Conservation (phyloP, 176 grass and related monocot genomes). For the Chrysopogon serrulatus region DNA sequence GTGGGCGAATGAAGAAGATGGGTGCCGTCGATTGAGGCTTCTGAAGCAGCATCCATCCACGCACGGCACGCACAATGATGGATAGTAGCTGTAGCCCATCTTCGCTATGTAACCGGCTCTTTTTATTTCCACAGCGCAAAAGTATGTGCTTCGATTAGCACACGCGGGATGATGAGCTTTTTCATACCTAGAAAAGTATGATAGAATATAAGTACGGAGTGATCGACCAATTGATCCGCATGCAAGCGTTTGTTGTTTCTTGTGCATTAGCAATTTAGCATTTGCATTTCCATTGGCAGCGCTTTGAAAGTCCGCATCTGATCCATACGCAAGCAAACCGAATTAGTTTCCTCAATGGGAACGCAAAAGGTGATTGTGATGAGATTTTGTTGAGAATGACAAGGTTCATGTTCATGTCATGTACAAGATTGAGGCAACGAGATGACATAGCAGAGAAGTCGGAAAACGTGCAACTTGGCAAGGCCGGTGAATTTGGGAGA, state of each 20-base stretch:
- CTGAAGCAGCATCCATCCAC: slow-evolving; percentile 27
- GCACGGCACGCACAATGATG: not conserved
- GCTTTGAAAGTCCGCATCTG: no score
- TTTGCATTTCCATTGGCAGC: no score
- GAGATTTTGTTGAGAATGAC: no score
- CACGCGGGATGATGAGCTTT: no score
- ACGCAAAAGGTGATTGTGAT: not conserved
- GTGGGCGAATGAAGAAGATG: not conserved
- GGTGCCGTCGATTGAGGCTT: not conserved
- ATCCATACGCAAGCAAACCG: not conserved
- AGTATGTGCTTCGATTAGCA: no score
- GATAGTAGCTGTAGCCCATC: slow-evolving; percentile 18
- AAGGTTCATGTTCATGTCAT: not conserved
- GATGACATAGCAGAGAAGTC: no score
- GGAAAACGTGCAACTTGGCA: no score
- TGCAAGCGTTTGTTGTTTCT: slow-evolving; percentile 2
- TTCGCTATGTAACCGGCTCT: not conserved
- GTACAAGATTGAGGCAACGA: not conserved
- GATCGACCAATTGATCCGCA: not conserved
- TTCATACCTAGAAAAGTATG: no score
- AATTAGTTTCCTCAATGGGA: not conserved
- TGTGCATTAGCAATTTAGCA: not conserved
- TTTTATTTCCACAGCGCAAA: no score
- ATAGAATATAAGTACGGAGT: not conserved
- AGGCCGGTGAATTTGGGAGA: no score